Evolutionary conservation across 140 eudicot genomes (phyloP), one percentile per base, ranked within the genome.

Genomic region (Cichorium intybus): DNA sequence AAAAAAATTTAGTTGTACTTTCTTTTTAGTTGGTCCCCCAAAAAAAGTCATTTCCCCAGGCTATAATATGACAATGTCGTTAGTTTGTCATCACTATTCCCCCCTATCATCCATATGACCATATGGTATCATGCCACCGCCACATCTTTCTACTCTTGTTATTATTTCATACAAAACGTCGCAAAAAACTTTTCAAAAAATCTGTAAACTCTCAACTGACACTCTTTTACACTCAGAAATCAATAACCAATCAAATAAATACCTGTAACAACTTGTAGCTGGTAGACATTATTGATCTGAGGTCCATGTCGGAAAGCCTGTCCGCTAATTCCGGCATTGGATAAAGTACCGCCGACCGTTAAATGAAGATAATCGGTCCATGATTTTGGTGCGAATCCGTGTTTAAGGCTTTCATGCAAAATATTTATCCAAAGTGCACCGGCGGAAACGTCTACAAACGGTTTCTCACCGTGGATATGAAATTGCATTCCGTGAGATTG

Each of bases 331-430:
- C 97, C 97, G 3, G 95, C 97, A 68, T 90, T 86, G 7, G 97
- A 90, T 45, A 90, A 55, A 28, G 97, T 90, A 7, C 97, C 97
- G 18, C 97, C 97, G 0, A 90, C 93, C 4, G 97, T 90, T 54
- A 90, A 78, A 71, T 84, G 89, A 72, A 90, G 97, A 77, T 90
- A 90, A 77, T 90, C 97, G 0, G 97, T 90, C 97, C 97, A 90
- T 11, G 97, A 86, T 70, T 75, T 87, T 8, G 97, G 97, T 3
- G 97, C 59, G 10, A 84, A 72, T 24, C 97, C 97, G 12, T 51
- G 67, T 73, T 87, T 79, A 11, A 90, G 81, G 39, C 90, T 80
- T 68, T 84, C 90, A 56, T 84, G 81, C 79, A 90, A 82, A 61
- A 90, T 78, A 74, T 82, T 71, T 53, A 90, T 90, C 97, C 97